These are phyloP conservation scores for Arachnopeziza araneosa DNA, from an alignment of 2,329 filamentous ascomycete species.

Conservation along the genomic window DNA sequence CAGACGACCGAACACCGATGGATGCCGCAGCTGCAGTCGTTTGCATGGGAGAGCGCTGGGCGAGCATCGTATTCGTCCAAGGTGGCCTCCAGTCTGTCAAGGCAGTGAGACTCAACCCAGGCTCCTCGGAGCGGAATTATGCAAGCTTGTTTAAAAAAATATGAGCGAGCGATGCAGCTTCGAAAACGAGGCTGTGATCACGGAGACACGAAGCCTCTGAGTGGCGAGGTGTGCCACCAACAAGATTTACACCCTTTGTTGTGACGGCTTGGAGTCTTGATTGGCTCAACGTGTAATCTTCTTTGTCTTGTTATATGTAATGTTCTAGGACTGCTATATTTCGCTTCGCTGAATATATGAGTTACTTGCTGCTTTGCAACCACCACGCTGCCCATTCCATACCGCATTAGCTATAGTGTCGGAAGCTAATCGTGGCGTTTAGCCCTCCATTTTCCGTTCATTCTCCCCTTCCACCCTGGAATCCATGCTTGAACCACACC, in stretches of 20 bases:
- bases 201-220: not conserved
- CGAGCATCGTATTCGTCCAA: not conserved
- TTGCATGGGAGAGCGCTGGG: not conserved
- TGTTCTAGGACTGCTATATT: not conserved
- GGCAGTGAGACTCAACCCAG: constrained; percentile 6
- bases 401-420: not conserved
- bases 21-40: not conserved
- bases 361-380: not conserved
- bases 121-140: constrained; percentile 12
- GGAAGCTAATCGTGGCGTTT: not conserved
- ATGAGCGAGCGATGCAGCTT: constrained; percentile 21
- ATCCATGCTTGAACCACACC: not conserved
- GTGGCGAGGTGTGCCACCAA: not conserved
- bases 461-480: not conserved
- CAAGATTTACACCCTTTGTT: not conserved
- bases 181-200: constrained; percentile 25
- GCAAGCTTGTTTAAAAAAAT: constrained; percentile 15
- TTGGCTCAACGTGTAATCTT: not conserved
- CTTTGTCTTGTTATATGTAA: not conserved
- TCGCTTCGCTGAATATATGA: constrained; percentile 1
- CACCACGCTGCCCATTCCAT: not conserved
- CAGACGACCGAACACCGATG: constrained; percentile 2
- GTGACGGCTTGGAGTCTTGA: not conserved
- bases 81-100: not conserved
- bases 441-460: not conserved